These are phyloP conservation scores for Pythium rhizo-oryzae DNA, from an alignment of 352 stramenopile species.

Conservation along the genomic window DNA sequence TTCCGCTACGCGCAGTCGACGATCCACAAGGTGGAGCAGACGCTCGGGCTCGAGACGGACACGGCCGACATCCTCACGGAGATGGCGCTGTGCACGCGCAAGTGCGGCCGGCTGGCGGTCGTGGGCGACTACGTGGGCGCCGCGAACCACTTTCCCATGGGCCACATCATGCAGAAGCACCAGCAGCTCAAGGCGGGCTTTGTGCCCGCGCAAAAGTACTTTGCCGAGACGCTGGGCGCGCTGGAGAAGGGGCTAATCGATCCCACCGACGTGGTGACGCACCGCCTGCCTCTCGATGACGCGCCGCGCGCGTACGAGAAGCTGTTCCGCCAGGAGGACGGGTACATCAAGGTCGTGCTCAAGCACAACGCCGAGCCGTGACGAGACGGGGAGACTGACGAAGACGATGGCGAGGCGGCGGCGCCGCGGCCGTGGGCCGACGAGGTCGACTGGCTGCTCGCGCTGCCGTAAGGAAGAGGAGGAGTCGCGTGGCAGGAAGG, in stretches of 20 bases:
- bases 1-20: constrained; percentile 33
- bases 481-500: too few relatives aligned
- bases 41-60: constrained; percentile 31
- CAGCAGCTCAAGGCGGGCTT: constrained; percentile 39
- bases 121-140: constrained; percentile 40
- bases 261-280: constrained; percentile 29
- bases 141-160: constrained; percentile 43
- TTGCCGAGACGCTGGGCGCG: constrained; percentile 30
- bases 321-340: constrained; percentile 33
- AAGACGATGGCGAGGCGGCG: background rate
- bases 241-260: constrained; percentile 37
- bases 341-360: constrained; percentile 43
- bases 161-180: constrained; percentile 49
- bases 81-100: constrained; percentile 37
- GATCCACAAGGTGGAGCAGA: constrained; percentile 32
- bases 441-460: background rate
- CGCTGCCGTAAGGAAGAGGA: background rate
- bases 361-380: constrained; percentile 18
- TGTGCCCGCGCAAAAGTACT: constrained; percentile 41
- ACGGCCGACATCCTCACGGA: constrained; percentile 36
- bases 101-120: constrained; percentile 37
- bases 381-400: background rate
- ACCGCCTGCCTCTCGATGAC: constrained; percentile 38
- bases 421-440: background rate
- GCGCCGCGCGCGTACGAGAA: constrained; percentile 37